Evolutionary conservation across 2,329 filamentous ascomycete species (phyloP).

Genomic region (Botrytis paeoniae): DNA sequence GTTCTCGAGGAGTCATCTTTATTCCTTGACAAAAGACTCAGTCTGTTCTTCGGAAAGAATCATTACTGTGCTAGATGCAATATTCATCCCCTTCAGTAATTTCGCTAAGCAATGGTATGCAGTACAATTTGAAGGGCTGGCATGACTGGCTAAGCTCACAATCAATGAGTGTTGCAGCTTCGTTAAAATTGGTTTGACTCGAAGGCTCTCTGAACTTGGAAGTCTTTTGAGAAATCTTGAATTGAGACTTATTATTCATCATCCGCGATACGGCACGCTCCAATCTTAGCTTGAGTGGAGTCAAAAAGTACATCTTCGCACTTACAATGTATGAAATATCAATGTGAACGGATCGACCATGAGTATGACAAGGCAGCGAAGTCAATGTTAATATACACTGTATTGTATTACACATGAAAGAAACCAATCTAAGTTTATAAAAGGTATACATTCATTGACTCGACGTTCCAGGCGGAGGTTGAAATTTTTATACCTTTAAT

Average conservation of each 20-base stretch:
- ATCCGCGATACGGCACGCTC: background rate
- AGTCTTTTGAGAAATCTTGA: background rate
- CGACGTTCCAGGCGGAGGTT: no score
- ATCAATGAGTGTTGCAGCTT: no score
- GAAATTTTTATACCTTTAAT: no score
- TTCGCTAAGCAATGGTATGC: background rate
- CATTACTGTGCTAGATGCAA: background rate
- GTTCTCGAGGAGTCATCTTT: background rate
- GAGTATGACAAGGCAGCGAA: fast-evolving
- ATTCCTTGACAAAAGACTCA: fast-evolving
- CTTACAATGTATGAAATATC: no score
- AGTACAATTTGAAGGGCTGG: background rate
- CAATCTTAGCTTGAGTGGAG: no score
- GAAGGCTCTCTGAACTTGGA: no score
- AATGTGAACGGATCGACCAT: no score
- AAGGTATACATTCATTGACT: no score
- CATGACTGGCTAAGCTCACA: background rate
- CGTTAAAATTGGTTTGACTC: no score
- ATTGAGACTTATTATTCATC: background rate
- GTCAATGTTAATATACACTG: background rate
- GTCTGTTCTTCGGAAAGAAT: background rate
- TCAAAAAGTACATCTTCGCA: no score
- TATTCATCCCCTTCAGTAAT: background rate
- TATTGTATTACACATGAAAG: background rate
- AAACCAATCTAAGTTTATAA: background rate